phyloP scores from a whole-genome alignment of 2,329 filamentous ascomycete genomes.

The Trichoderma guizhouense region DNA sequence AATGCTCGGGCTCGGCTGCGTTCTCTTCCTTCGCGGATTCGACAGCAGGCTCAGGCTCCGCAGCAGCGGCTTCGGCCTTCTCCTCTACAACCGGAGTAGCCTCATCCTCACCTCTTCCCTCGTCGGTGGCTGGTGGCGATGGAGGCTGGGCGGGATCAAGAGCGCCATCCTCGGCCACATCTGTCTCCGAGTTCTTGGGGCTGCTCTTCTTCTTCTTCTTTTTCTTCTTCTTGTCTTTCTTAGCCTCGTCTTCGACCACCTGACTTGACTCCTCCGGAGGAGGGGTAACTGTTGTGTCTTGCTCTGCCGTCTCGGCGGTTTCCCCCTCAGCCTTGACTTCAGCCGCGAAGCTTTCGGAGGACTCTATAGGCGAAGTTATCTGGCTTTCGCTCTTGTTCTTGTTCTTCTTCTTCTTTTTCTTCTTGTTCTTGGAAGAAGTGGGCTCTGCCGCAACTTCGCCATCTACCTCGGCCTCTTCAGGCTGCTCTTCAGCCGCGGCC shows the following conservation, averaged over 20 bases:
- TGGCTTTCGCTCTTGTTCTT: constrained; percentile 23
- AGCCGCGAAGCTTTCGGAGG: constrained; percentile 7
- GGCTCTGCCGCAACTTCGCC: constrained; percentile 8
- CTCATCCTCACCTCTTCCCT: constrained; percentile 10
- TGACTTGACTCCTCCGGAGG: constrained; percentile 11
- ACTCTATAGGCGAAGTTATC: constrained; percentile 3
- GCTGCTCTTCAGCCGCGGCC: constrained; percentile 11
- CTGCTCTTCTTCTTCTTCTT: constrained; percentile 21
- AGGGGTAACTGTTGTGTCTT: constrained; percentile 17
- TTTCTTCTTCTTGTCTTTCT: constrained; percentile 19
- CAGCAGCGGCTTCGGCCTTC: neutral
- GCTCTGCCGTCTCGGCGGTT: neutral
- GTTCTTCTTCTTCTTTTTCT: constrained; percentile 25
- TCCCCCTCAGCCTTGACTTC: constrained; percentile 13
- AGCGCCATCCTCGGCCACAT: constrained; percentile 12
- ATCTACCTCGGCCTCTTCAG: constrained; percentile 14
- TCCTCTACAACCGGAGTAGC: constrained; percentile 10
- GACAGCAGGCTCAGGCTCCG: neutral
- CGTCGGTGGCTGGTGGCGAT: constrained; percentile 12
- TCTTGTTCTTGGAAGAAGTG: constrained; percentile 19
- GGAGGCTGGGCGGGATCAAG: constrained; percentile 17
- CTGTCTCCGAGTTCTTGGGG: constrained; percentile 11
- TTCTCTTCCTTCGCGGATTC: constrained; percentile 11
- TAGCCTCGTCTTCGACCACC: constrained; percentile 15
- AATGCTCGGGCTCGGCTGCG: constrained; percentile 4